Evolutionary conservation across 257 asterid genomes (phyloP).

Genomic region (Avicennia marina): DNA sequence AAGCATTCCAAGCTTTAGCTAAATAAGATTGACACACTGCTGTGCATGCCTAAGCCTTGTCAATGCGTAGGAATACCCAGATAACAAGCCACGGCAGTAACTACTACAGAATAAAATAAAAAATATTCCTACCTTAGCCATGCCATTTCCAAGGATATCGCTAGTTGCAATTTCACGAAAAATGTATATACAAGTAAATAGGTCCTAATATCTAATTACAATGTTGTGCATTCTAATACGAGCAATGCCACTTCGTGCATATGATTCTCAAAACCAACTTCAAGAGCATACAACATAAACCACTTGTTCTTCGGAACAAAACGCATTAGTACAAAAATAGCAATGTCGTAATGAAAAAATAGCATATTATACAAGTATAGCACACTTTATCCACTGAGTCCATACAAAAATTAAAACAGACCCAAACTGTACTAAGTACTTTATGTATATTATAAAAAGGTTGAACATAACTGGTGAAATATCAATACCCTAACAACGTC

Average conservation of each 20-base stretch:
- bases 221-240: neutral
- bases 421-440: too few species aligned
- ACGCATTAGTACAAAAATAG: neutral
- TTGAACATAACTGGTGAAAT: neutral
- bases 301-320: neutral
- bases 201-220: constrained; percentile 3
- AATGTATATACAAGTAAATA: neutral
- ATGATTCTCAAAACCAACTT: constrained; percentile 11
- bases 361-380: too few species aligned
- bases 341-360: too few species aligned
- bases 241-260: constrained; percentile 8
- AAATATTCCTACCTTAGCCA: neutral
- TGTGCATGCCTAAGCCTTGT: too few species aligned
- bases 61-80: too few species aligned
- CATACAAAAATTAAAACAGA: too few species aligned
- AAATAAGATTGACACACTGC: too few species aligned
- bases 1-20: too few species aligned
- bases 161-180: neutral
- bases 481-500: neutral
- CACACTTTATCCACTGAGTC: too few species aligned
- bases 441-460: too few species aligned
- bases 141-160: neutral
- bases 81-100: too few species aligned
- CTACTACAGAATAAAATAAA: too few species aligned
- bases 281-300: neutral